Evolutionary conservation across 2,329 filamentous ascomycete species (phyloP).

Genomic region (Zymoseptoria tritici): DNA sequence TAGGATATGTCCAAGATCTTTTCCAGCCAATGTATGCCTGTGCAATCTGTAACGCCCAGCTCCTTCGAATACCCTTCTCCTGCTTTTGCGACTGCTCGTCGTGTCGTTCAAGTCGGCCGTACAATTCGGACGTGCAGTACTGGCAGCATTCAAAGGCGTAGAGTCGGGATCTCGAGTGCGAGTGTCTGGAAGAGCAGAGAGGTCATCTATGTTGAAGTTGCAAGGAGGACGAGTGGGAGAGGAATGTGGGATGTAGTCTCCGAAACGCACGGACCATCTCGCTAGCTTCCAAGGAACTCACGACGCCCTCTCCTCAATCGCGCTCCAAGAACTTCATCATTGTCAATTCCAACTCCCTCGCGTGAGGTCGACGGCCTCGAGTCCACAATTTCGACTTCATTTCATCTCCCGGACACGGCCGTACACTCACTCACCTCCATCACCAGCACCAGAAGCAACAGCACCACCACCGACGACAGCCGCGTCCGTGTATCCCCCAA

Average conservation of each 20-base stretch:
- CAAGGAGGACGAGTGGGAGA: neutral
- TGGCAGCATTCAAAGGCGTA: too few relatives aligned
- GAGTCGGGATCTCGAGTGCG: too few relatives aligned
- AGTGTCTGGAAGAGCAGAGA: neutral
- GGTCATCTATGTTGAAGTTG: neutral
- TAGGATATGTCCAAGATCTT: too few relatives aligned
- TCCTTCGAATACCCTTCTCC: too few relatives aligned
- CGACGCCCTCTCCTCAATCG: neutral
- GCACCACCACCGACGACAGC: neutral
- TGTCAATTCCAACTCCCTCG: neutral
- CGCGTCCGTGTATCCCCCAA: conserved; percentile 2
- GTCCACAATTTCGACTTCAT: neutral
- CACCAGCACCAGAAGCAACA: neutral
- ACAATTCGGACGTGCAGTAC: too few relatives aligned
- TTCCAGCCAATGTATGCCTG: too few relatives aligned
- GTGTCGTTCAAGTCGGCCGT: too few relatives aligned
- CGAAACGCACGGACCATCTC: neutral
- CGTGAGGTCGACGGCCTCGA: neutral
- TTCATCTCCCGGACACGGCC: neutral
- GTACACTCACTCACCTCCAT: neutral
- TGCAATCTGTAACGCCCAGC: too few relatives aligned
- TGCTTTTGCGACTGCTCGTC: too few relatives aligned
- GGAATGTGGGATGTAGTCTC: neutral
- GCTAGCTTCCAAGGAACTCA: neutral
- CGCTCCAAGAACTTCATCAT: neutral